Conservation (phyloP, 345 rosid species). For the Linum lewisii region DNA sequence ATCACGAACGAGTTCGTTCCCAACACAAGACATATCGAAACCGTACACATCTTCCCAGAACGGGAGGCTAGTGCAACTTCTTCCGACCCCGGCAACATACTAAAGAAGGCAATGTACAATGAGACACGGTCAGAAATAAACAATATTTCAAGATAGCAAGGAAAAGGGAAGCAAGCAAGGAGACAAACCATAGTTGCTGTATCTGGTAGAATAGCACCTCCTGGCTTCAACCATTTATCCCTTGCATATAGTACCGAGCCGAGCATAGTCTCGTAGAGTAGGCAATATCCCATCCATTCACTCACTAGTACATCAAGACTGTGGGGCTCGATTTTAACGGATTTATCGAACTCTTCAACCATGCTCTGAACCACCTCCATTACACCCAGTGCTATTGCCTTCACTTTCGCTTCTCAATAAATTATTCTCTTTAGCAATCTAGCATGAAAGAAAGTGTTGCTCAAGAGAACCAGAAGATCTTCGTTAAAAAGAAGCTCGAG, state of each 20-base stretch:
- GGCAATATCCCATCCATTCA: conserved; percentile 99
- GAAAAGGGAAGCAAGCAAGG: not conserved
- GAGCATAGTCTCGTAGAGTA: conserved; percentile 90
- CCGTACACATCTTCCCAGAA: conserved; percentile 94
- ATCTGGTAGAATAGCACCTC: conserved; percentile 97
- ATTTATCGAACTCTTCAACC: conserved; percentile 72
- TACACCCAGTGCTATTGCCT: conserved; percentile 33
- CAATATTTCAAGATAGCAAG: not conserved
- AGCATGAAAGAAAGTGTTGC: conserved; percentile 8
- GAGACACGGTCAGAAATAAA: conserved; percentile 10
- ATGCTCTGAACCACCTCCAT: conserved; percentile 76
- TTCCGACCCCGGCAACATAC: conserved; percentile 93
- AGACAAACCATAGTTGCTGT: conserved; percentile 77
- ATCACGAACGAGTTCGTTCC: conserved; percentile 62
- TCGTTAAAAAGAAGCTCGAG: conserved; percentile 5
- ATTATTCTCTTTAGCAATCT: conserved; percentile 82
- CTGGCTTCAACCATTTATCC: conserved; percentile 94
- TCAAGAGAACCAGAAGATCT: conserved; percentile 4
- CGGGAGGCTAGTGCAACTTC: conserved; percentile 73
- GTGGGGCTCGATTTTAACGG: conserved; percentile 50
- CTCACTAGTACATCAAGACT: conserved; percentile 72
- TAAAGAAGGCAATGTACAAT: conserved; percentile 18
- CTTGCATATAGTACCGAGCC: conserved; percentile 87
- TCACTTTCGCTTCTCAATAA: conserved; percentile 33
- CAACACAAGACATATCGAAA: conserved; percentile 78